These are phyloP conservation scores for Boletus vermiculosoides DNA, from an alignment of 768 basidiomycete species.

Conservation along the genomic window DNA sequence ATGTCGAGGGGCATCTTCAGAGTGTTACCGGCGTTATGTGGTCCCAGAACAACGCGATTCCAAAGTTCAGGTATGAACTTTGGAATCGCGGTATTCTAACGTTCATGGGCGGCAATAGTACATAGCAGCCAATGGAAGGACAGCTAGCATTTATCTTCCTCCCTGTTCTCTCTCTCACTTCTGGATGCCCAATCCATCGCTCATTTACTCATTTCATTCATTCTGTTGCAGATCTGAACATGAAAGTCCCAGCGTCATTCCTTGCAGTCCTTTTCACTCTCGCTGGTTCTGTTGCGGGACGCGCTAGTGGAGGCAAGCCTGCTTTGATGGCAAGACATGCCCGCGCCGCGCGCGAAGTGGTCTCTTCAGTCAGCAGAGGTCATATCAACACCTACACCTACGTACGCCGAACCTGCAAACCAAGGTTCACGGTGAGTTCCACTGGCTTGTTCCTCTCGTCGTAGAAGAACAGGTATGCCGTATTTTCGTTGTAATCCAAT, in stretches of 20 bases:
- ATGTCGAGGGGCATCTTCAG: background rate
- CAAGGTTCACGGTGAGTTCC: background rate
- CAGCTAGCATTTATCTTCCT: background rate
- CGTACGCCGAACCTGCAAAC: background rate
- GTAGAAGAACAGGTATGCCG: background rate
- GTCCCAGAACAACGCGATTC: conserved; percentile 1
- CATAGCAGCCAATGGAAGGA: background rate
- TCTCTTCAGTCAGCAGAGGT: background rate
- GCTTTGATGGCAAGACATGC: conserved; percentile 8
- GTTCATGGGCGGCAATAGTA: background rate
- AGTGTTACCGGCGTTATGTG: background rate
- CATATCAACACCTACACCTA: background rate
- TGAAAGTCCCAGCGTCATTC: background rate
- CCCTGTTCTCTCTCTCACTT: background rate
- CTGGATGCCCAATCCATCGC: background rate
- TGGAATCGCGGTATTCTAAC: too few relatives aligned
- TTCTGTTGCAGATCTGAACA: background rate
- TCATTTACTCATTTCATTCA: background rate
- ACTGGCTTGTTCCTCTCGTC: background rate
- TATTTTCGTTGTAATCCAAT: background rate
- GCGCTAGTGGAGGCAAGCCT: background rate
- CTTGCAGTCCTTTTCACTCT: background rate
- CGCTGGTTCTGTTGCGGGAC: background rate
- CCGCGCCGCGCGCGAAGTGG: background rate
- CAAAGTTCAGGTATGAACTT: background rate